Evolutionary conservation across 78 protist species (phyloP).

Genomic region (Pelomyxa schiedti): DNA sequence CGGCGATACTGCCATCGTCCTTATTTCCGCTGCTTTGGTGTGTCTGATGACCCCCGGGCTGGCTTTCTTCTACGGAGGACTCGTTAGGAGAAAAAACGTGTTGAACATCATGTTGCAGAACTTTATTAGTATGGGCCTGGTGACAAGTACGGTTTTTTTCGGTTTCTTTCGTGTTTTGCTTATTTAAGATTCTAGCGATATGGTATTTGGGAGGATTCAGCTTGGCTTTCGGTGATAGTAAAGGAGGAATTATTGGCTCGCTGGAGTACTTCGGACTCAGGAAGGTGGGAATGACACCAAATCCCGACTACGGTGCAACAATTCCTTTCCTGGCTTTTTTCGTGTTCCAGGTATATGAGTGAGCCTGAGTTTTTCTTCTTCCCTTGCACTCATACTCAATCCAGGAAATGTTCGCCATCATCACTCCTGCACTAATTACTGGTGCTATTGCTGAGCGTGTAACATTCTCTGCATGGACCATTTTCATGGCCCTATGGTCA

Average conservation of each 20-base stretch:
- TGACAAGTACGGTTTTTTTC: no score
- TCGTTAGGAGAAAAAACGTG: conserved; percentile 38
- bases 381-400: no score
- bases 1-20: no score
- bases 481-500: conserved; percentile 24
- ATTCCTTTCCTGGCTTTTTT: conserved; percentile 12
- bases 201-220: conserved; percentile 35
- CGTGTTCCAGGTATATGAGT: conserved; percentile 30
- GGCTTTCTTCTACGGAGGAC: conserved; percentile 42
- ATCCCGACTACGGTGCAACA: background rate
- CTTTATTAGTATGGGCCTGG: background rate
- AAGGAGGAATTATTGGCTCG: conserved; percentile 8
- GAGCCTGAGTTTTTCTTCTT: no score
- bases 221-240: conserved; percentile 11
- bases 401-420: conserved; percentile 60
- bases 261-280: background rate
- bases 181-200: no score
- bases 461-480: background rate
- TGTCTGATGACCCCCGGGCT: conserved; percentile 55
- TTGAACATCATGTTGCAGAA: conserved; percentile 21
- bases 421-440: conserved; percentile 51
- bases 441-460: conserved; percentile 50
- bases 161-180: no score
- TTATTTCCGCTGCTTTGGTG: no score
- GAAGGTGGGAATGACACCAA: background rate